These are phyloP conservation scores for Daldinia bambusicola DNA, from an alignment of 495 filamentous ascomycete genomes.

Conservation along the genomic window DNA sequence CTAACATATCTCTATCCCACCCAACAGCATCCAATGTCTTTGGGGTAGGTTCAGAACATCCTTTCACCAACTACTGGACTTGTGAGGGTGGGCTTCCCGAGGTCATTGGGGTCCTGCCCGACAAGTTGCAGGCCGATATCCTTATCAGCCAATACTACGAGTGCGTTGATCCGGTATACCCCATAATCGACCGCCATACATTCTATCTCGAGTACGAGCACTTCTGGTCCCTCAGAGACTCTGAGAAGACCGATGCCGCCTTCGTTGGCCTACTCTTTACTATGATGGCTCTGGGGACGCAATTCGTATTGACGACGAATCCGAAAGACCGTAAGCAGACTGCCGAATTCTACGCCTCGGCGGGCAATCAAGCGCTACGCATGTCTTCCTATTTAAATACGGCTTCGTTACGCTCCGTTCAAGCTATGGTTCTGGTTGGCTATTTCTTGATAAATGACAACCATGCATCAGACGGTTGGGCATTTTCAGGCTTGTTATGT, in stretches of 20 bases:
- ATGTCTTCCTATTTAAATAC: slow-evolving; percentile 75
- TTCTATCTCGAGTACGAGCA: slow-evolving; percentile 77
- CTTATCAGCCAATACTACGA: slow-evolving; percentile 76
- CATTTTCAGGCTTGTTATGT: slow-evolving; percentile 66
- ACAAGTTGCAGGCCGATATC: slow-evolving; percentile 76
- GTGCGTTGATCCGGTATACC: slow-evolving; percentile 77
- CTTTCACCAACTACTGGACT: slow-evolving; percentile 82
- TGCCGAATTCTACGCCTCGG: slow-evolving; percentile 79
- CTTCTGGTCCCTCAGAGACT: slow-evolving; percentile 68
- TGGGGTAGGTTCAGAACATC: slow-evolving; percentile 72
- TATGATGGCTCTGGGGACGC: slow-evolving; percentile 77
- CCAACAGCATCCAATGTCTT: slow-evolving; percentile 73
- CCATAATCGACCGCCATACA: slow-evolving; percentile 72
- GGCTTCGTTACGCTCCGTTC: slow-evolving; percentile 71
- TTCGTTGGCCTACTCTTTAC: slow-evolving; percentile 73
- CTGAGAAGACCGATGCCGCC: slow-evolving; percentile 67
- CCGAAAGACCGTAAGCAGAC: slow-evolving; percentile 69
- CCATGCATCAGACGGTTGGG: slow-evolving; percentile 78
- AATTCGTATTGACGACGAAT: slow-evolving; percentile 70
- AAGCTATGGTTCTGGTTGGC: slow-evolving; percentile 77
- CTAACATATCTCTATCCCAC: slow-evolving; percentile 72
- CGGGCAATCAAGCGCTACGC: slow-evolving; percentile 73
- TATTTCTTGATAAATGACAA: slow-evolving; percentile 85
- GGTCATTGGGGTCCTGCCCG: slow-evolving; percentile 74
- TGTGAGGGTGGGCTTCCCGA: slow-evolving; percentile 75